Base-by-base conservation (phyloP, 805 yeast genomes). In the Schwanniomyces sp. region DNA sequence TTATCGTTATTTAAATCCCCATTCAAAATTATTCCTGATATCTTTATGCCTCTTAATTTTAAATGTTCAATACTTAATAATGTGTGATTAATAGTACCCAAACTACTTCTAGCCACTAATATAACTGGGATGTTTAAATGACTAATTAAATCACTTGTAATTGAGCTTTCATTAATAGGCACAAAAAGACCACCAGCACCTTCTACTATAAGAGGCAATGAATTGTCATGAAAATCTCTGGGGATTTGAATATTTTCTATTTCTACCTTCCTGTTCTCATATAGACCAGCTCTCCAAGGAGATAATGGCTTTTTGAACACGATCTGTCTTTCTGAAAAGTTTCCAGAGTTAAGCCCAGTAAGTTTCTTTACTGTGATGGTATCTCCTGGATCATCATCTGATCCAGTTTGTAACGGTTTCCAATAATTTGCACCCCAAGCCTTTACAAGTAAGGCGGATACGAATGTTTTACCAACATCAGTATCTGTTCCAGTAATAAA, bases 401-500 rank as follows among this genome's bases (percentile, higher is more conserved):
- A 48, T 1, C 67, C 68, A 4, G 68, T 63, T 46, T 63, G 66
- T 4, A 61, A 47, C 1, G 67, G 67, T 47, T 63, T 62, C 68
- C 68, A 63, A 45, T 63, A 63, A 21, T 56, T 50, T 3, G 62
- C 57, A 12, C 46, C 45, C 67, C 67, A 63, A 28, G 52, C 54
- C 29, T 54, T 50, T 14, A 52, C 58, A 21, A 63, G 46, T 24
- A 63, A 40, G 1, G 64, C 46, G 12, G 64, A 54, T 5, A 63
- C 47, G 49, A 61, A 60, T 14, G 68, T 63, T 41, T 63, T 63
- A 5, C 68, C 68, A 28, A 63, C 65, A 45, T 63, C 68, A 0
- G 68, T 63, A 45, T 61, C 68, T 7, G 67, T 62, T n/a, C 68
- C 67, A 4, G 68, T 62, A 4, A 63, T 55, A 37, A 63, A 63